A percentile compares a stretch with the other conserved stretches of the same genome.
These are phyloP conservation scores for Avena insularis DNA, from an alignment of 176 grass and related monocot species.

Conservation along the genomic window DNA sequence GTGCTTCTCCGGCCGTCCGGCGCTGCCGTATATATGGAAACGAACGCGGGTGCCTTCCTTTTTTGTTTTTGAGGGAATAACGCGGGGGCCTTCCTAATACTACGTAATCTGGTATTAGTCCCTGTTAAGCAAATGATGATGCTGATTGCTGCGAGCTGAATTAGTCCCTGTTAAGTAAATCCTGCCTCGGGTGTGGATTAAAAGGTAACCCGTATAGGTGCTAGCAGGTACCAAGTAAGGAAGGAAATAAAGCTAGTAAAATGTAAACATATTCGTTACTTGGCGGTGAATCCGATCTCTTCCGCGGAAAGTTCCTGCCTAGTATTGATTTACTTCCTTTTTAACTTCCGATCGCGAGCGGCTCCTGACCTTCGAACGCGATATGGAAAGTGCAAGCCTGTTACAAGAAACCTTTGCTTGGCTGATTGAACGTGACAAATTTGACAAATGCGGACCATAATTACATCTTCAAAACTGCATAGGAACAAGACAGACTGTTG, in stretches of 20 bases:
- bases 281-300: not conserved
- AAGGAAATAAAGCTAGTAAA: too few species aligned
- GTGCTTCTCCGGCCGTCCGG: not conserved
- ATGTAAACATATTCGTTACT: not conserved
- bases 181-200: not conserved
- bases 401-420: too few species aligned
- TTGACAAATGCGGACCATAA: too few species aligned
- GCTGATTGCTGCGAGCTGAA: not conserved
- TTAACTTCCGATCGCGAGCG: not conserved
- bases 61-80: too few species aligned
- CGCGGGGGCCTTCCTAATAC: not conserved
- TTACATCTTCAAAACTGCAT: too few species aligned
- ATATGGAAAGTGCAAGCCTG: not conserved
- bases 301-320: not conserved
- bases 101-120: not conserved
- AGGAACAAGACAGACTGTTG: too few species aligned
- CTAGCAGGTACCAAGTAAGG: not conserved
- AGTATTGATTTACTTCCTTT: slow-evolving; percentile 1
- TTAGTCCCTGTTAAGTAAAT: too few species aligned
- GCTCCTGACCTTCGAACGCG: not conserved
- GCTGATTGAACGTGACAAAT: too few species aligned
- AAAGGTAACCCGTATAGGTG: not conserved
- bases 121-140: not conserved
- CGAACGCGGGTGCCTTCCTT: not conserved
- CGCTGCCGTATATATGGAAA: not conserved